Conservation (phyloP, 495 filamentous ascomycete genomes). For the Neurospora sp. region DNA sequence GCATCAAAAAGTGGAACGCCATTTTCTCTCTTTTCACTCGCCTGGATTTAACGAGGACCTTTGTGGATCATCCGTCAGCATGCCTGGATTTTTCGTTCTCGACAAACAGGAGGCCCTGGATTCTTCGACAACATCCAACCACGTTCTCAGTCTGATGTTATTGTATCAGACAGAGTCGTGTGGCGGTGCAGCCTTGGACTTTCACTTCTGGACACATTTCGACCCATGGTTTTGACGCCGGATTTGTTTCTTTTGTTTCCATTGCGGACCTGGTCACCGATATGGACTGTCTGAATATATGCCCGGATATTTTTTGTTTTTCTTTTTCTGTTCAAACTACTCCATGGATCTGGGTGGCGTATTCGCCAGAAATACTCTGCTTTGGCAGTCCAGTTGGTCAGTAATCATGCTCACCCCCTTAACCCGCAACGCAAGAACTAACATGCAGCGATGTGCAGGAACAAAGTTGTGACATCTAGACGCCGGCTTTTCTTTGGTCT, state of each 20-base stretch:
- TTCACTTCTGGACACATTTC: not conserved
- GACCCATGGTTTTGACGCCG: not conserved
- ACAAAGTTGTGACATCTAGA: constrained; percentile 40
- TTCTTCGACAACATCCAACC: not conserved
- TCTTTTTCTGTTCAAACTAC: constrained; percentile 2
- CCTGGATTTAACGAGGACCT: not conserved
- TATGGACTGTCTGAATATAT: constrained; percentile 5
- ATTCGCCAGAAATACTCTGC: constrained; percentile 4
- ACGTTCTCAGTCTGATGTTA: not conserved
- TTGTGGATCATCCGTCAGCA: not conserved
- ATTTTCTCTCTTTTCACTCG: not conserved
- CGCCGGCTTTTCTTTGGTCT: constrained; percentile 24
- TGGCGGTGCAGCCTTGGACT: not conserved
- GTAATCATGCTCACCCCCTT: constrained; percentile 3
- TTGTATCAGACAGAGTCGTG: not conserved
- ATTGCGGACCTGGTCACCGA: not conserved
- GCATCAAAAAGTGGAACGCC: not conserved
- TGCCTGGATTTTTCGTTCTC: not conserved
- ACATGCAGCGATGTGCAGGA: constrained; percentile 28
- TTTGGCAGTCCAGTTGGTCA: constrained; percentile 9
- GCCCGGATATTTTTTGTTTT: constrained; percentile 23
- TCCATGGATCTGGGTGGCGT: constrained; percentile 2
- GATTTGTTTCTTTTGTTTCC: not conserved
- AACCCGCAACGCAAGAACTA: constrained; percentile 7
- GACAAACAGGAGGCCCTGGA: not conserved